Conservation (phyloP, 768 basidiomycete genomes). For the Boletellus sp. region DNA sequence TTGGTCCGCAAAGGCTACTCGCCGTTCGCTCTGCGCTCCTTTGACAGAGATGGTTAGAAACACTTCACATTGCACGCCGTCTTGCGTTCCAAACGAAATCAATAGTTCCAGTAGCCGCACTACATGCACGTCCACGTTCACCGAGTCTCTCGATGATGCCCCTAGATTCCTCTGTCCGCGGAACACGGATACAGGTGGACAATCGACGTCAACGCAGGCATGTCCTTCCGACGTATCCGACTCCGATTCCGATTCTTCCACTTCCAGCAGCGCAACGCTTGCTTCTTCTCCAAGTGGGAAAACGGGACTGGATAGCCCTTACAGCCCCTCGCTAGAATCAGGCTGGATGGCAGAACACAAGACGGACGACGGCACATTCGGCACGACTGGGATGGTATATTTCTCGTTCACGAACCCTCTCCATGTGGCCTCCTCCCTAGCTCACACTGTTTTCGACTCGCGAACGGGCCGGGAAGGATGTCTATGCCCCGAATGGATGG, state of each 20-base stretch:
- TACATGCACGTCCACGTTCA: neutral
- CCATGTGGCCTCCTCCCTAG: neutral
- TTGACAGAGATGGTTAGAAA: neutral
- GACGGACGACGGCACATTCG: conserved; percentile 1
- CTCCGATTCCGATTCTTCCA: neutral
- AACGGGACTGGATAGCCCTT: neutral
- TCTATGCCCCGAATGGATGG: conserved; percentile 24
- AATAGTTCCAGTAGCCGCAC: neutral
- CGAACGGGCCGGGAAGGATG: conserved; percentile 5
- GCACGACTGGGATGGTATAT: neutral
- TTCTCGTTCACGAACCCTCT: neutral
- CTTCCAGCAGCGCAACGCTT: neutral
- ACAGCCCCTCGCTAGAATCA: conserved; percentile 1
- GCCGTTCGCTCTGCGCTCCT: neutral
- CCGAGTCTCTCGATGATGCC: neutral
- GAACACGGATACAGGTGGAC: neutral
- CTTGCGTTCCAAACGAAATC: neutral
- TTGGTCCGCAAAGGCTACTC: neutral
- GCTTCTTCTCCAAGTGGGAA: neutral
- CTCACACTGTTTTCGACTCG: neutral
- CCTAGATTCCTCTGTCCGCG: neutral
- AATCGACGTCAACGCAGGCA: neutral
- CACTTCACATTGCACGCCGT: neutral
- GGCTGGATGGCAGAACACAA: conserved; percentile 13
- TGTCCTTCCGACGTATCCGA: neutral